Percentiles rank a stretch among this genome's conserved stretches.
These are phyloP conservation scores for Aureobasidium sp. DNA, from an alignment of 2,329 filamentous ascomycete species.

Conservation along the genomic window DNA sequence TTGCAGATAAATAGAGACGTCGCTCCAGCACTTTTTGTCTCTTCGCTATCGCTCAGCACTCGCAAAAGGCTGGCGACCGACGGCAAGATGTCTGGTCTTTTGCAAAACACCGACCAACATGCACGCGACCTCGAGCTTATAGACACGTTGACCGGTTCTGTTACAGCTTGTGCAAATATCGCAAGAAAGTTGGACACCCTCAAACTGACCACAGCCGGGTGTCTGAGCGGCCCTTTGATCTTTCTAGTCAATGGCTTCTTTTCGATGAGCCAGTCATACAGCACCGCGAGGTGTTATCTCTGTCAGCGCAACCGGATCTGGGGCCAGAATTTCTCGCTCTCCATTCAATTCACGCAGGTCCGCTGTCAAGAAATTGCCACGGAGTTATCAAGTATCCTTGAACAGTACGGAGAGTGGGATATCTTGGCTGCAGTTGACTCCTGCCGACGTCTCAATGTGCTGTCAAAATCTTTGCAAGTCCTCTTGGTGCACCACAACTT, in stretches of 20 bases:
- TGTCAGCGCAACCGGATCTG: background rate
- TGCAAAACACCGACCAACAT: background rate
- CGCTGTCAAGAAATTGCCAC: background rate
- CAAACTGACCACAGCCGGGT: background rate
- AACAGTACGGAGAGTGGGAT: background rate
- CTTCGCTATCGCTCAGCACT: background rate
- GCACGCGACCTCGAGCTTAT: background rate
- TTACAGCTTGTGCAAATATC: background rate
- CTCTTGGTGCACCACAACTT: background rate
- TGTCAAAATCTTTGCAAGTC: background rate
- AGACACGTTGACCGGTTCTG: background rate
- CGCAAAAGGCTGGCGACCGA: too few species aligned
- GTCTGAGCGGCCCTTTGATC: background rate
- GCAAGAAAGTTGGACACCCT: too few species aligned
- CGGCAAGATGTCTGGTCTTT: background rate
- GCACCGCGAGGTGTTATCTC: too few species aligned
- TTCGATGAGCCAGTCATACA: background rate
- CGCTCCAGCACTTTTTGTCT: background rate
- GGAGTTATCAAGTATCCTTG: background rate
- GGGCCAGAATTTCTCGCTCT: background rate
- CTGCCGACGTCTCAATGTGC: background rate
- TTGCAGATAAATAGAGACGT: background rate
- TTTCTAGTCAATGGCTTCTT: background rate
- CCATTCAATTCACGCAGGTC: background rate
- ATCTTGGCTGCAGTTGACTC: background rate